Percentiles rank a stretch among this genome's conserved stretches.
Evolutionary conservation across 2,329 filamentous ascomycete species (phyloP).

Genomic region (Alternaria sp.): DNA sequence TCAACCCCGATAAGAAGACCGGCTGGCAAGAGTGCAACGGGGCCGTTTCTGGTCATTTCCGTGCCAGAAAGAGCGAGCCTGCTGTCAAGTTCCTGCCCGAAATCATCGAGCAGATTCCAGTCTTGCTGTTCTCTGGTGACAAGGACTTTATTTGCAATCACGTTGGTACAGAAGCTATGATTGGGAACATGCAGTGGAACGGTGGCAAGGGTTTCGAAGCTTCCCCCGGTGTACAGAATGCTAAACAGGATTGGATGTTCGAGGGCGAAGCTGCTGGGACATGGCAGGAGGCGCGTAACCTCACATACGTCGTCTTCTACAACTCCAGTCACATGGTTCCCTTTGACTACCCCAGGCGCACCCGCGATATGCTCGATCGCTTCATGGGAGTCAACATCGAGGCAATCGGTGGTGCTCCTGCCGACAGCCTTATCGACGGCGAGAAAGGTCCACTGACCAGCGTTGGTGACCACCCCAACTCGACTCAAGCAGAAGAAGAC

Average conservation of each 20-base stretch:
- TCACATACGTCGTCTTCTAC: slow-evolving; percentile 95
- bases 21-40: slow-evolving; percentile 94
- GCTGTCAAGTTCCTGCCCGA: slow-evolving; percentile 78
- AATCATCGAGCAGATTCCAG: slow-evolving; percentile 77
- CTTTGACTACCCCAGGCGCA: slow-evolving; percentile 86
- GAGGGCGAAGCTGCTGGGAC: slow-evolving; percentile 88
- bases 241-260: slow-evolving; percentile 93
- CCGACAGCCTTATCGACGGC: slow-evolving; percentile 83
- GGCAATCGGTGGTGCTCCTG: slow-evolving; percentile 81
- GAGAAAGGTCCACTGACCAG: slow-evolving; percentile 82
- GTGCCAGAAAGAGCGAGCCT: slow-evolving; percentile 73
- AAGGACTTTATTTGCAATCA: slow-evolving; percentile 98
- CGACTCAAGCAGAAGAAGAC: slow-evolving; percentile 71
- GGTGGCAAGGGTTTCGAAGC: slow-evolving; percentile 91
- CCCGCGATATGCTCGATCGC: slow-evolving; percentile 95
- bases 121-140: slow-evolving; percentile 91
- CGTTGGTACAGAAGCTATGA: slow-evolving; percentile 88
- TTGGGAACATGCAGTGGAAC: slow-evolving; percentile 91
- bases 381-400: slow-evolving; percentile 94
- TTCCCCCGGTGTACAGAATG: slow-evolving; percentile 86
- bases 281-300: slow-evolving; percentile 92
- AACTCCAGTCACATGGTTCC: slow-evolving; percentile 99
- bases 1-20: slow-evolving; percentile 80
- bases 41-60: slow-evolving; percentile 77
- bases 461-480: slow-evolving; percentile 77